Evolutionary conservation across 352 stramenopile genomes (phyloP).

Genomic region (Blastocystis sp.): DNA sequence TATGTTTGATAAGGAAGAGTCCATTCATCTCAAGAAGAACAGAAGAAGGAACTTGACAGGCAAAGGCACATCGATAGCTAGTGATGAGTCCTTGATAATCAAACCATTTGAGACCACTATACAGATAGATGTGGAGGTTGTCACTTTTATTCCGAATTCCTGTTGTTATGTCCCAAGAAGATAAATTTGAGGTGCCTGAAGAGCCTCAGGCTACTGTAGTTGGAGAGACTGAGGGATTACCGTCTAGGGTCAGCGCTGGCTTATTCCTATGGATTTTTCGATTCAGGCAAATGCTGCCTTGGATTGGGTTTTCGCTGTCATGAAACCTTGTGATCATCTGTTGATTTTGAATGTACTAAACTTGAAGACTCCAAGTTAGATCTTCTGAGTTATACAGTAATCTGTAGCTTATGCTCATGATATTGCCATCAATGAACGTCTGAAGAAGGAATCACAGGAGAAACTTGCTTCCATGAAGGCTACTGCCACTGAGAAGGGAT

Average conservation of each 20-base stretch:
- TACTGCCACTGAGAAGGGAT: constrained; percentile 31
- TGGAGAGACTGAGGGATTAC: neutral
- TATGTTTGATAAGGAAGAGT: neutral
- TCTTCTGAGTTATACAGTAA: neutral
- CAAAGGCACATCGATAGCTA: too few species aligned
- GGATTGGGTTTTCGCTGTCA: constrained; percentile 35
- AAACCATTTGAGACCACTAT: neutral
- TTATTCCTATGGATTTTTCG: constrained; percentile 61
- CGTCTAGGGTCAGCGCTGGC: constrained; percentile 50
- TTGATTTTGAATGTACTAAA: constrained; percentile 58
- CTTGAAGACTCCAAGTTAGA: constrained; percentile 47
- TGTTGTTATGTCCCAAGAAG: constrained; percentile 17
- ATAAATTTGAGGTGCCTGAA: constrained; percentile 49
- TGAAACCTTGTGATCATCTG: constrained; percentile 54
- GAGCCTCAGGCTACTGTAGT: constrained; percentile 46
- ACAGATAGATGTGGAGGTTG: neutral
- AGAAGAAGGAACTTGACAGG: too few species aligned
- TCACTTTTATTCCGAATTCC: neutral
- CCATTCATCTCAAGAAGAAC: neutral
- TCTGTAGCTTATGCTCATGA: constrained; percentile 56
- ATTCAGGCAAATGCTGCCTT: constrained; percentile 46
- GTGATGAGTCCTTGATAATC: neutral
- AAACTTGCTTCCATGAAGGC: constrained; percentile 48
- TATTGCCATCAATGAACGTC: constrained; percentile 57
- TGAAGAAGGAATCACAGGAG: constrained; percentile 57